Base-by-base conservation (phyloP, 805 yeast species). In the Spathaspora boniae region DNA sequence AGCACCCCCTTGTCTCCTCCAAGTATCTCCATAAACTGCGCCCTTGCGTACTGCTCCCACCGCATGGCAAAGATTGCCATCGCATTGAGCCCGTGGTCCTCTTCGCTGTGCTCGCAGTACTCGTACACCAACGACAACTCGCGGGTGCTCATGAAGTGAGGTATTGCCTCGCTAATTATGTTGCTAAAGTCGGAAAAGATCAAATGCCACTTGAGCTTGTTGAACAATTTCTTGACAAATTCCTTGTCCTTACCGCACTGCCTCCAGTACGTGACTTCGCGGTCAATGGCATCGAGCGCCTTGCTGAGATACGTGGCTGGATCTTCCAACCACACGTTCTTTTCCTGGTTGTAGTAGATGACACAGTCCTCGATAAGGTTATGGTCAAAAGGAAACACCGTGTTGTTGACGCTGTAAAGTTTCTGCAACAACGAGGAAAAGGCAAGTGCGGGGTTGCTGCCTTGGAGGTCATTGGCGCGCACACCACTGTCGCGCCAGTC, bases 191-290 rank as follows among this genome's bases (percentile, higher is more conserved):
- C 56, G 2, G 34, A 36, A 29, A 65, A 59, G 1, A 66, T 43
- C 31, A 53, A 45, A 11, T 26, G 37, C 70, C 70, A 65, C 19
- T 46, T 50, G 18, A 65, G 41, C 26, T 53, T 48, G 12, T 26
- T 18, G 6, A 47, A 26, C 12, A 63, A 37, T 2, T 39, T 39
- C 3, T 50, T 38, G 12, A 46, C 33, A 33, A 61, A 57, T 2
- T 26, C 34, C 1, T 26, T 35, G 1, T 43, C n/a, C 11, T 47
- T 44, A 3, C 49, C 51, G 44, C 53, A 48, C 7, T 37, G 43
- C 31, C 48, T 49, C 34, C 47, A 48, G 25, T 47, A 51, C 4
- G 51, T 36, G 2, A 52, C 26, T n/a, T 49, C 53, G 17, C 43
- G 36, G 11, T 48, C 42, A 2, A 50, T 38, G 24, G 43, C 41